Conservation (phyloP, 345 rosid species). For the Brassica cretica region DNA sequence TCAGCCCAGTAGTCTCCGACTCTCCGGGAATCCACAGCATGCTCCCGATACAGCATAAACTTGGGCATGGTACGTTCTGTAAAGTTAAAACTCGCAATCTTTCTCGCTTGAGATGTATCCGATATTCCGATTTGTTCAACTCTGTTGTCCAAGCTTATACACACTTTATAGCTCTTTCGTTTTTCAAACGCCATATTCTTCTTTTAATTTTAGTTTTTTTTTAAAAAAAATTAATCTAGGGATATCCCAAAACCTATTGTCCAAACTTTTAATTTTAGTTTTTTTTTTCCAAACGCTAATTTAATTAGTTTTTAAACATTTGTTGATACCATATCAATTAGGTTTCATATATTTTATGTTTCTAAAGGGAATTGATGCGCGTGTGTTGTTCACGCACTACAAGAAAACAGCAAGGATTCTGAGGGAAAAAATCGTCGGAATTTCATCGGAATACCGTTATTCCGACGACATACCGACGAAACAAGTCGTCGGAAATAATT, state of each 20-base stretch:
- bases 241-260: too few relatives aligned
- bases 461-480: too few relatives aligned
- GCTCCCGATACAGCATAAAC: not conserved
- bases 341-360: not conserved
- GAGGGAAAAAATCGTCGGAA: too few relatives aligned
- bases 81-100: not conserved
- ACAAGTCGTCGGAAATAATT: too few relatives aligned
- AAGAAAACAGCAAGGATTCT: too few relatives aligned
- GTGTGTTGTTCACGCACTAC: slow-evolving; percentile 33
- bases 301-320: too few relatives aligned
- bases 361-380: not conserved
- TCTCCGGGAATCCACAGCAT: not conserved
- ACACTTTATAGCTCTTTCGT: not conserved
- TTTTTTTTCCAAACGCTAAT: too few relatives aligned
- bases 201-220: too few relatives aligned
- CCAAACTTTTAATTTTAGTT: too few relatives aligned
- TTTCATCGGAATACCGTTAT: too few relatives aligned
- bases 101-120: not conserved
- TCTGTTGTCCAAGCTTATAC: not conserved
- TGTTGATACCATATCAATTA: not conserved
- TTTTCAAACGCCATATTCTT: not conserved
- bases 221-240: too few relatives aligned
- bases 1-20: not conserved
- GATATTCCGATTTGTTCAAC: not conserved
- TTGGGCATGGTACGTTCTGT: not conserved